Conservation (phyloP, 805 yeast genomes). For the Saccharomycopsis fodiens region DNA sequence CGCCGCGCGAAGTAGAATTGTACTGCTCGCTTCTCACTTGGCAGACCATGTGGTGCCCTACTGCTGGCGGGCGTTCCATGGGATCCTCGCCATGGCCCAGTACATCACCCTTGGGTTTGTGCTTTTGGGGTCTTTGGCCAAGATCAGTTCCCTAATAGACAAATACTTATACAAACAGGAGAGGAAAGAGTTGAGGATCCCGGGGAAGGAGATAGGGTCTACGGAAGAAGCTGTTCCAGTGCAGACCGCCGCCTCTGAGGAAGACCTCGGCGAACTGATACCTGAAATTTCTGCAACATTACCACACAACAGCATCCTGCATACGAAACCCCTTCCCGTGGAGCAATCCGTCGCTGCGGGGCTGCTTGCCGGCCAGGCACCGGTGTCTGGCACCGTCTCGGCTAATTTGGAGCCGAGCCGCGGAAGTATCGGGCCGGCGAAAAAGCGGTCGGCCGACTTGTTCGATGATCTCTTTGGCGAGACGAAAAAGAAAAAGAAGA, state of each 20-base stretch:
- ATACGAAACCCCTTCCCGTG: too few species aligned
- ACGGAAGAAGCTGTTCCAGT: neutral
- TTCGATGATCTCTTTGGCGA: slow-evolving; percentile 7
- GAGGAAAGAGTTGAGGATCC: too few species aligned
- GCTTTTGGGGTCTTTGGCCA: slow-evolving; percentile 36
- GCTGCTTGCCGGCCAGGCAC: too few species aligned
- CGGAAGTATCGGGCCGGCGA: too few species aligned
- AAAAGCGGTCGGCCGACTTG: slow-evolving; percentile 2
- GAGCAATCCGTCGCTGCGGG: too few species aligned
- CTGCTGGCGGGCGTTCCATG: slow-evolving; percentile 40
- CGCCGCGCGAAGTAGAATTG: neutral
- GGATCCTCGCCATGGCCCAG: slow-evolving; percentile 45
- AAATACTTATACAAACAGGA: neutral
- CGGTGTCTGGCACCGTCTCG: too few species aligned
- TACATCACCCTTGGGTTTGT: slow-evolving; percentile 47
- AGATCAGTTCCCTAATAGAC: slow-evolving; percentile 23
- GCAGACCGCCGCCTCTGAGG: too few species aligned
- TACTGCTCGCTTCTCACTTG: slow-evolving; percentile 23
- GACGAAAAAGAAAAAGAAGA: neutral
- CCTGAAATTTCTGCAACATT: neutral
- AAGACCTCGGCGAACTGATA: neutral
- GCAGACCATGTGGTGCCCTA: slow-evolving; percentile 29
- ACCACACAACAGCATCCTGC: too few species aligned
- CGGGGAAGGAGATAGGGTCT: neutral
- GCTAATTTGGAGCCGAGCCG: too few species aligned